Conservation (phyloP, 257 asterid species). For the Solanum ossicruentum region DNA sequence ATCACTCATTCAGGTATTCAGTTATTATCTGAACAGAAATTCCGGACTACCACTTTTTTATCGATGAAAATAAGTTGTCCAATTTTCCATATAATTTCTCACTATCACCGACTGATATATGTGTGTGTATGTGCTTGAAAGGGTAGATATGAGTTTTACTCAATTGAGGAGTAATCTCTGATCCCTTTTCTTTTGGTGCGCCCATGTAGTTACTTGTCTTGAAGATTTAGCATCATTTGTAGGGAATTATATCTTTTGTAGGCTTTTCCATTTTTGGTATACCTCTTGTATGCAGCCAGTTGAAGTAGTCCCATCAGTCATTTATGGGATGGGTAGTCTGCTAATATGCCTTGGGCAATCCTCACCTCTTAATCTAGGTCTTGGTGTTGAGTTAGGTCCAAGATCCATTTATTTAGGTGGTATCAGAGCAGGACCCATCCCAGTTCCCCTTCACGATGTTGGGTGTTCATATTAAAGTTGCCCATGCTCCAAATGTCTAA, state of each 20-base stretch:
- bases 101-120: neutral
- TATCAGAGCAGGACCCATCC: neutral
- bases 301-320: neutral
- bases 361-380: neutral
- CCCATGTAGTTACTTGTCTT: neutral
- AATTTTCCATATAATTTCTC: neutral
- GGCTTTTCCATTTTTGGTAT: neutral
- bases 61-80: neutral
- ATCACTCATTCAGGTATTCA: slow-evolving; percentile 76
- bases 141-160: neutral
- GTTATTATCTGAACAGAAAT: neutral
- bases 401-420: neutral
- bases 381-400: neutral
- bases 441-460: neutral
- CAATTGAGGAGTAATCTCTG: neutral
- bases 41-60: neutral
- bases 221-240: neutral
- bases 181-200: neutral
- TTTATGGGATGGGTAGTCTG: neutral
- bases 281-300: neutral
- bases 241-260: neutral
- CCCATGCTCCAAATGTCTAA: neutral
- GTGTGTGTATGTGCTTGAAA: neutral
- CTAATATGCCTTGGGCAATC: neutral
- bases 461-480: neutral